A percentile compares a stretch with the other conserved stretches of the same genome.
phyloP scores from a whole-genome alignment of 2,329 filamentous ascomycete species.

The Cadophora luteo-olivacea region DNA sequence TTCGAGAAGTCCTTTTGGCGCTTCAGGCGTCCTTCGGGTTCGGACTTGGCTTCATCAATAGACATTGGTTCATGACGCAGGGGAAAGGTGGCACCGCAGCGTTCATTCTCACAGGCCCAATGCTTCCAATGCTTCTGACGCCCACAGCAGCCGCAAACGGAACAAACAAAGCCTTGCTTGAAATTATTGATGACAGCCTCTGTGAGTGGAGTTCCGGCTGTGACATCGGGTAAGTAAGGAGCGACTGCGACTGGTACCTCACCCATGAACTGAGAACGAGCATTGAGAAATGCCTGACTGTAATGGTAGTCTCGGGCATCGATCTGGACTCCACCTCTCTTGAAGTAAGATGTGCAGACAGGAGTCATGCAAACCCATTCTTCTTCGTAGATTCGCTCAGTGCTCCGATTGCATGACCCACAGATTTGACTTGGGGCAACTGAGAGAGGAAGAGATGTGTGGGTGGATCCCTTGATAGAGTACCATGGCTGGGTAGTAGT shows the following conservation, averaged over 20 bases:
- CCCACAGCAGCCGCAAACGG: constrained; percentile 65
- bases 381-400: constrained; percentile 49
- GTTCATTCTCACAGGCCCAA: constrained; percentile 63
- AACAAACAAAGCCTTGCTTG: constrained; percentile 71
- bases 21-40: neutral
- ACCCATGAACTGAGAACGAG: constrained; percentile 53
- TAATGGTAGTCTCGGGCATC: constrained; percentile 53
- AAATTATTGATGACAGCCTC: constrained; percentile 45
- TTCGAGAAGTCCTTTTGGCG: neutral
- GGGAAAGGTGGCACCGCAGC: constrained; percentile 55
- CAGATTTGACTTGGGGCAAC: constrained; percentile 47
- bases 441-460: constrained; percentile 38
- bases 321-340: constrained; percentile 41
- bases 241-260: constrained; percentile 48
- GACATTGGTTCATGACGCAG: constrained; percentile 23
- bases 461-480: constrained; percentile 48
- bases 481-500: constrained; percentile 63
- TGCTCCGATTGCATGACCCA: constrained; percentile 47
- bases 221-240: constrained; percentile 42
- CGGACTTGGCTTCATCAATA: constrained; percentile 25
- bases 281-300: constrained; percentile 61
- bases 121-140: constrained; percentile 64
- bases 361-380: constrained; percentile 66
- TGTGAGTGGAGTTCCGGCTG: neutral
- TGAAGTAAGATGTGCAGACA: constrained; percentile 59